Evolutionary conservation across 106 monocot species (phyloP).

Genomic region (Allium fistulosum): DNA sequence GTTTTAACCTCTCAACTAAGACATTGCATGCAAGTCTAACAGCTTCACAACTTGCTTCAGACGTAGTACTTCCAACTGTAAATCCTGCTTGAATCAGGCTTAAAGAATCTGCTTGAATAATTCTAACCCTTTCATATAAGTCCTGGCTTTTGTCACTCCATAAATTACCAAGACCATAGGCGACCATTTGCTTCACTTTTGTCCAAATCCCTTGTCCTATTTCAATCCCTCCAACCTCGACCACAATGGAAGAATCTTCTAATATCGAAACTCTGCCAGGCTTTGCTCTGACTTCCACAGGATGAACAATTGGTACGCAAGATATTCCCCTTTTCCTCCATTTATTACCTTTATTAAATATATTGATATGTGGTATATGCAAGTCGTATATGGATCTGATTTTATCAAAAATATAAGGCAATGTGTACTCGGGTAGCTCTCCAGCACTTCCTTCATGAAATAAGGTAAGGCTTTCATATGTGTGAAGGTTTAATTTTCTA

Average conservation of each 20-base stretch:
- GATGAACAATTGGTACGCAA: conserved; percentile 41
- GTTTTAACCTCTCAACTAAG: conserved; percentile 50
- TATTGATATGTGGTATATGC: conserved; percentile 17
- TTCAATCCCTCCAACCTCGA: conserved; percentile 90
- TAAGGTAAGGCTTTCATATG: conserved; percentile 43
- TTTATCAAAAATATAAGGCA: conserved; percentile 40
- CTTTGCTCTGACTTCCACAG: conserved; percentile 24
- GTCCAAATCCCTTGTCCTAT: conserved; percentile 92
- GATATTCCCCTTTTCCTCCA: conserved; percentile 88
- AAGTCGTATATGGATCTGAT: conserved; percentile 28
- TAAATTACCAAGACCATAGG: conserved; percentile 60
- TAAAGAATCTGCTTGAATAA: conserved; percentile 78
- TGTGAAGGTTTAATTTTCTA: conserved; percentile 61
- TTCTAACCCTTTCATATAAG: conserved; percentile 46
- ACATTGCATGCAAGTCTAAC: conserved; percentile 58
- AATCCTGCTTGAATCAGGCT: conserved; percentile 76
- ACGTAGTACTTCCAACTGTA: conserved; percentile 78
- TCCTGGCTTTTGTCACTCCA: conserved; percentile 26
- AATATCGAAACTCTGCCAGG: conserved; percentile 78
- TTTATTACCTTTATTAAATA: conserved; percentile 46
- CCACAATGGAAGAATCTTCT: conserved; percentile 66
- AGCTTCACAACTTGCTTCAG: conserved; percentile 81
- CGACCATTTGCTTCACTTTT: conserved; percentile 84
- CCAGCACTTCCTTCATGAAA: conserved; percentile 29
- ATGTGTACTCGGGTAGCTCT: conserved; percentile 53